Percentiles rank a stretch among this genome's conserved stretches.
Evolutionary conservation across 768 basidiomycete genomes (phyloP).

Genomic region (Russula lepida): DNA sequence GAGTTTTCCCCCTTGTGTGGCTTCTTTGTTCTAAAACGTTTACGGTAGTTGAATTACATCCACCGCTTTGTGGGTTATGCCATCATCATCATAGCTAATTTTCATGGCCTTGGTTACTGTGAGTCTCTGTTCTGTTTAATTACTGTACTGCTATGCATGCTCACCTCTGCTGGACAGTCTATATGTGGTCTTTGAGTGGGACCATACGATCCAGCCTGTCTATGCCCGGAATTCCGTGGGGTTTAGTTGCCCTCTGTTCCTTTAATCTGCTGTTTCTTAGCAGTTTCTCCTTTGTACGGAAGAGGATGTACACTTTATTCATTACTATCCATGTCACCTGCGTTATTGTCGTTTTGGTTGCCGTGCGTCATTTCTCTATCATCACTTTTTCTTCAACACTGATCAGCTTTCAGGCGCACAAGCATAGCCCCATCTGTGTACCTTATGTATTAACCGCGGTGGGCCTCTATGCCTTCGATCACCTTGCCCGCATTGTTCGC

Average conservation of each 20-base stretch:
- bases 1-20: background rate
- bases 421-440: slow-evolving; percentile 23
- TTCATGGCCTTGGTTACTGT: slow-evolving; percentile 38
- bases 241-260: slow-evolving; percentile 30
- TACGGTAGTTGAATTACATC: slow-evolving; percentile 40
- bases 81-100: slow-evolving; percentile 33
- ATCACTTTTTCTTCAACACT: background rate
- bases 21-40: background rate
- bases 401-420: slow-evolving; percentile 18
- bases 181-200: slow-evolving; percentile 6
- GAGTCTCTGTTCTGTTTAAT: slow-evolving; percentile 11
- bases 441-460: slow-evolving; percentile 36
- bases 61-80: slow-evolving; percentile 44
- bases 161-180: slow-evolving; percentile 1
- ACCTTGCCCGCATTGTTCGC: slow-evolving; percentile 37
- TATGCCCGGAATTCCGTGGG: slow-evolving; percentile 18
- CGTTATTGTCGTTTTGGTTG: slow-evolving; percentile 33
- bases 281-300: slow-evolving; percentile 36
- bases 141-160: background rate
- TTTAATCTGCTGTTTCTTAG: slow-evolving; percentile 33
- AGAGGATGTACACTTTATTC: slow-evolving; percentile 39
- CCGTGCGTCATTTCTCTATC: slow-evolving; percentile 8
- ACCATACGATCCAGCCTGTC: background rate
- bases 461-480: slow-evolving; percentile 39
- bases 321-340: slow-evolving; percentile 37